Conservation (phyloP, 768 basidiomycete genomes). For the Suillus americanus region DNA sequence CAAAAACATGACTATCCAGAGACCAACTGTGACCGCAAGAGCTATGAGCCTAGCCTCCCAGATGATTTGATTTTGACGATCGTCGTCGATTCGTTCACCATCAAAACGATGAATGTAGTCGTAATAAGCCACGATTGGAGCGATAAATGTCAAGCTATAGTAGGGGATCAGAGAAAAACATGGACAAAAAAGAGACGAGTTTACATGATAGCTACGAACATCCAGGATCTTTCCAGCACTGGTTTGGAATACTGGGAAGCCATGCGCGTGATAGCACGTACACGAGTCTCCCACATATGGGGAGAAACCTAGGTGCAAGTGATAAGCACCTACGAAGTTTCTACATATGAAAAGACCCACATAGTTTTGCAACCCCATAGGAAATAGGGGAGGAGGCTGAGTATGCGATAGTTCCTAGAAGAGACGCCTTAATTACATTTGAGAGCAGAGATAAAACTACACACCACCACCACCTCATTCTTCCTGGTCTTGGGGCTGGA, state of each 20-base stretch:
- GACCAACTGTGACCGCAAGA: constrained; percentile 38
- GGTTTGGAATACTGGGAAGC: constrained; percentile 44
- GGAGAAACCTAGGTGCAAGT: constrained; percentile 34
- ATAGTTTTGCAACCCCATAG: constrained; percentile 38
- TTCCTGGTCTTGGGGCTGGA: constrained; percentile 14
- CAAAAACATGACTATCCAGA: constrained; percentile 36
- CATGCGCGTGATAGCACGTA: constrained; percentile 36
- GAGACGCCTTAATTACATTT: background rate
- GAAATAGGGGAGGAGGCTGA: constrained; percentile 31
- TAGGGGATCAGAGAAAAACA: constrained; percentile 1
- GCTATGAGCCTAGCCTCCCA: constrained; percentile 38
- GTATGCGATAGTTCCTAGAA: constrained; percentile 35
- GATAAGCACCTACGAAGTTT: background rate
- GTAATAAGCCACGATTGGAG: constrained; percentile 41
- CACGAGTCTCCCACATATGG: constrained; percentile 44
- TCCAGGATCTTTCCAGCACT: constrained; percentile 43
- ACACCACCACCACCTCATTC: constrained; percentile 29
- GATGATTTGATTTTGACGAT: constrained; percentile 17
- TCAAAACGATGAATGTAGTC: constrained; percentile 25
- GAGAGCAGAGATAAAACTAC: constrained; percentile 2
- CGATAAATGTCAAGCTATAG: constrained; percentile 37
- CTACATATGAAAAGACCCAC: constrained; percentile 23
- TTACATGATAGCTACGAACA: constrained; percentile 40
- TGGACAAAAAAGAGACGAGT: constrained; percentile 12
- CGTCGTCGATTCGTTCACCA: background rate